Percentiles rank a stretch among this genome's conserved stretches.
Conservation (phyloP, 768 basidiomycete genomes). For the Mycena galericulata region DNA sequence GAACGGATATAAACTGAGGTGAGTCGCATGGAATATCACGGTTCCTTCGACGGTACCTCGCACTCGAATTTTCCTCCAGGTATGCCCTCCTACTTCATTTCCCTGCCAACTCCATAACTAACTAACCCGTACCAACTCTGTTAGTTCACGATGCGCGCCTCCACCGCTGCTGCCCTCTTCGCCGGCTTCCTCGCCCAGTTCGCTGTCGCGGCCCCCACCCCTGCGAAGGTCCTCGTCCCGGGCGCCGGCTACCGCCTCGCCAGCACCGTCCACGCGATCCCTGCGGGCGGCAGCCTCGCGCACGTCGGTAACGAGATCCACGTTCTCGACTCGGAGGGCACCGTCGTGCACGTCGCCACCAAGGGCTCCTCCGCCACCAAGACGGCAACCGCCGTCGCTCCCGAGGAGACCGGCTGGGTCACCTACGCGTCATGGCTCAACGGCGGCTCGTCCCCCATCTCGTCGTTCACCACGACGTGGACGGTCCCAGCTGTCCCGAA, state of each 20-base stretch:
- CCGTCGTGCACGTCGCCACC: conserved; percentile 19
- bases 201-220: conserved; percentile 12
- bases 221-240: conserved; percentile 12
- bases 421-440: conserved; percentile 35
- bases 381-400: background rate
- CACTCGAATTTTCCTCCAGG: too few species aligned
- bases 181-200: conserved; percentile 12
- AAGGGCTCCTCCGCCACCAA: background rate
- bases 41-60: too few species aligned
- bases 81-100: too few species aligned
- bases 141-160: conserved; percentile 10
- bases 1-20: too few species aligned
- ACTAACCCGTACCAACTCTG: too few species aligned
- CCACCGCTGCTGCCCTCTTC: conserved; percentile 10
- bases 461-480: conserved; percentile 34
- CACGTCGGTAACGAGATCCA: conserved; percentile 27
- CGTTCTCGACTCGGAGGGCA: conserved; percentile 23
- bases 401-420: conserved; percentile 32
- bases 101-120: too few species aligned
- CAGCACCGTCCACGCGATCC: conserved; percentile 24
- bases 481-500: conserved; percentile 32
- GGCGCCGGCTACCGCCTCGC: conserved; percentile 8
- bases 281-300: conserved; percentile 22
- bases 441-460: conserved; percentile 27
- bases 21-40: too few species aligned